phyloP scores from a whole-genome alignment of 2,329 filamentous ascomycete species.

The Aspergillus sergii region DNA sequence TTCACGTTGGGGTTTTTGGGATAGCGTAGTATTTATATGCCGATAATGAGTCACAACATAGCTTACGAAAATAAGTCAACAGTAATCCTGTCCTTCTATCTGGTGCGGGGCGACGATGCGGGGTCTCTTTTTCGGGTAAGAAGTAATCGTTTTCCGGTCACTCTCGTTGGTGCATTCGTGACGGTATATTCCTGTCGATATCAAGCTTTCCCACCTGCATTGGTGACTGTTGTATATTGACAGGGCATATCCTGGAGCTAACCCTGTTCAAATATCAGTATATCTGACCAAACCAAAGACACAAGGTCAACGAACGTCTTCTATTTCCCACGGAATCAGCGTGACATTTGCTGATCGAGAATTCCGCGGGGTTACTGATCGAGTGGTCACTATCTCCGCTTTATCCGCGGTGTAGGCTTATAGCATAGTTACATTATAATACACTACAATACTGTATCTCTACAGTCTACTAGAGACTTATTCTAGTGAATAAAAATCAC shows the following conservation, averaged over 20 bases:
- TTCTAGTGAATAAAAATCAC: not conserved
- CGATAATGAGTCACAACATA: not conserved
- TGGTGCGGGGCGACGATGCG: not conserved
- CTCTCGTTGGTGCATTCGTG: not conserved
- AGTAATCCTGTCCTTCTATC: no score
- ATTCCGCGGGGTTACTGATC: not conserved
- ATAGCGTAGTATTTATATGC: not conserved
- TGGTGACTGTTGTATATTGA: not conserved
- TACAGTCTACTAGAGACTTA: not conserved
- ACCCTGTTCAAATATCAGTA: no score
- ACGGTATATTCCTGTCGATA: not conserved
- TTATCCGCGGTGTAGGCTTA: not conserved
- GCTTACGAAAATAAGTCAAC: not conserved
- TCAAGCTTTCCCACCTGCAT: not conserved
- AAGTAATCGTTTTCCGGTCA: not conserved
- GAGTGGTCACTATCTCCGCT: not conserved
- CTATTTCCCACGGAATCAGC: no score
- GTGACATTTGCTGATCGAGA: not conserved
- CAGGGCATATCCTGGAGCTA: no score
- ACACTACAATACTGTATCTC: no score
- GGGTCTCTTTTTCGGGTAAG: not conserved
- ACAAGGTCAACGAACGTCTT: not conserved
- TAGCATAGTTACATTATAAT: no score
- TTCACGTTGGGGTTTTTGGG: not conserved
- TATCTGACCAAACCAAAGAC: not conserved